Percentiles rank a stretch among this genome's conserved stretches.
Conservation (phyloP, 345 rosid genomes). For the Alliaria petiolata region DNA sequence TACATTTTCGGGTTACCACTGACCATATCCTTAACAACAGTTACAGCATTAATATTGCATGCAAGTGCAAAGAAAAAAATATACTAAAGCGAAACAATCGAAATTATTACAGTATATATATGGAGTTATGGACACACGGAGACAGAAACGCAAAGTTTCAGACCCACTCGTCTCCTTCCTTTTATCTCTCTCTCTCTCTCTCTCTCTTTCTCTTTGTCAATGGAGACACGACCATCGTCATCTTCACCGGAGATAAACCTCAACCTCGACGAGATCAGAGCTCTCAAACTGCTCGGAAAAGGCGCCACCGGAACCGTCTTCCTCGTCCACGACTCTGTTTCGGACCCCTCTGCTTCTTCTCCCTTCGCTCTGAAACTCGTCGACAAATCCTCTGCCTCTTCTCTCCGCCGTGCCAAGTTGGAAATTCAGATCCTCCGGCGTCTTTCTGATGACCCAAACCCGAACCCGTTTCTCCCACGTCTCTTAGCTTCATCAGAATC, state of each 20-base stretch:
- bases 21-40: background rate
- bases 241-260: conserved; percentile 24
- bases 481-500: conserved; percentile 59
- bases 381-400: conserved; percentile 48
- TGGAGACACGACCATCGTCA: conserved; percentile 18
- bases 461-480: conserved; percentile 76
- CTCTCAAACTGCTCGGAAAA: conserved; percentile 65
- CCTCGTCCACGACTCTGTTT: conserved; percentile 55
- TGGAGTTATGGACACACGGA: conserved; percentile 2
- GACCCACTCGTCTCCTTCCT: conserved; percentile 36
- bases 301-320: conserved; percentile 97
- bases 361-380: conserved; percentile 82
- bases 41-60: background rate
- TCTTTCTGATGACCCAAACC: conserved; percentile 35
- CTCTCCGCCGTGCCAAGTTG: conserved; percentile 73
- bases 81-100: background rate
- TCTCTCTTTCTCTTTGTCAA: conserved; percentile 1
- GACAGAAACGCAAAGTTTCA: conserved; percentile 15
- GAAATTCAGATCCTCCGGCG: conserved; percentile 58
- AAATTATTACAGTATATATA: background rate
- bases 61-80: background rate
- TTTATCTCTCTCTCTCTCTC: background rate
- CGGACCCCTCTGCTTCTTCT: conserved; percentile 49
- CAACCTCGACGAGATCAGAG: conserved; percentile 44
- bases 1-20: background rate